Evolutionary conservation across 2,329 filamentous ascomycete genomes (phyloP), one percentile per base, ranked within the genome.

Genomic region (Aureobasidium sp.): DNA sequence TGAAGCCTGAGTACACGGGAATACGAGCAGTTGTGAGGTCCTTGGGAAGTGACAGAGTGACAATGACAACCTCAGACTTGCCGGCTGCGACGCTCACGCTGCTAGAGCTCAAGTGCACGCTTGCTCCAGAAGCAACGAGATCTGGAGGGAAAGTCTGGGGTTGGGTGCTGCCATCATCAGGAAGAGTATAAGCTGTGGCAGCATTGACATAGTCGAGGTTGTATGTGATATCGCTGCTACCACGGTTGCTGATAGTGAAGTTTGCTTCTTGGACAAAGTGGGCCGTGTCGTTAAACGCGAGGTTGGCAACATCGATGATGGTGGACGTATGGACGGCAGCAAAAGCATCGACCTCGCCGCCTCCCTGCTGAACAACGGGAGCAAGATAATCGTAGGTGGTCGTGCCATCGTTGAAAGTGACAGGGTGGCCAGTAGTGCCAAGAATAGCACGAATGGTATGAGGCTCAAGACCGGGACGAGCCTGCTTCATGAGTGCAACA

Each of bases 261-360:
- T 79, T 78, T 47, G 79, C 73, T 2, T 73, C 75, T 12, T 75
- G 71, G 49, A 71, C 70, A 64, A 85, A 80, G 75, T 87, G 70
- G 65, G 83, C 81, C 0, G 84, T 85, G 70, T 88, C 85, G 69
- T 87, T 87, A 73, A 87, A 86, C 3, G 82, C 79, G 15, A 88
- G 72, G 70, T 80, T 82, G n/a, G 81, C 81, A 11, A 77, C 79
- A 67, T 79, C 80, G 22, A 87, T 73, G 14, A 82, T 68, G 2
- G 80, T 79, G 2, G 77, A 82, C 17, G 81, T 75, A 66, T 81
- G 78, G 6, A 84, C 82, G 3, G 84, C 82, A 62, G 85, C 81
- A 64, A 81, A 81, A 4, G 83, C 84, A 66, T 85, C 82, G 53
- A 87, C 74, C 14, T 87, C 74, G 41, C 85, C 85, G 31, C 73